Evolutionary conservation across 2,329 filamentous ascomycete species (phyloP).

Genomic region (Pestalotiopsis fici): DNA sequence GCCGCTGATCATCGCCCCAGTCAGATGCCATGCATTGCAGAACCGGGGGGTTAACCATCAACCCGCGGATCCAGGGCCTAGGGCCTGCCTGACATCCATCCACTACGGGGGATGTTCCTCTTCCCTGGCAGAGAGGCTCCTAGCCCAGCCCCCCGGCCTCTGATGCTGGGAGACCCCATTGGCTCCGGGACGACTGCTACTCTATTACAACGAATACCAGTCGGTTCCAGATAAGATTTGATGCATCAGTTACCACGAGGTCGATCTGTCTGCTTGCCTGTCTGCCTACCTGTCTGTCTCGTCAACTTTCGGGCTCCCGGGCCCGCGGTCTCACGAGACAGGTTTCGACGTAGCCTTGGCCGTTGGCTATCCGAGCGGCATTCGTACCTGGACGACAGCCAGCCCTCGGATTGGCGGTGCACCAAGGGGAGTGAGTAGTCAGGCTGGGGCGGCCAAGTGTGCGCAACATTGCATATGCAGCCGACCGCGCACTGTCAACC

Average conservation of each 20-base stretch:
- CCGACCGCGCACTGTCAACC: background rate
- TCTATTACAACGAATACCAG: background rate
- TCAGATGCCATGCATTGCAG: slow-evolving; percentile 1
- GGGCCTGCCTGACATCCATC: background rate
- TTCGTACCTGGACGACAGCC: background rate
- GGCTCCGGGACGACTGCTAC: background rate
- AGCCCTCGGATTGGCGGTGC: background rate
- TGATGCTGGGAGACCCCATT: background rate
- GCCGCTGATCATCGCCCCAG: slow-evolving; percentile 7
- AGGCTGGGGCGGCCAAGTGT: background rate
- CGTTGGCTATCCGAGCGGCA: background rate
- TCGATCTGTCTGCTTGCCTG: background rate
- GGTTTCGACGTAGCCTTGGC: background rate
- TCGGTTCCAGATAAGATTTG: background rate
- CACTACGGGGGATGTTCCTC: background rate
- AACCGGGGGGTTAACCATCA: background rate
- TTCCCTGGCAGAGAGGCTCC: background rate
- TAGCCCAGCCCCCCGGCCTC: background rate
- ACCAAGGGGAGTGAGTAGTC: background rate
- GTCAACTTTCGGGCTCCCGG: background rate
- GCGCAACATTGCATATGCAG: slow-evolving; percentile 4
- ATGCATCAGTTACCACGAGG: background rate
- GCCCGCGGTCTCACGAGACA: background rate
- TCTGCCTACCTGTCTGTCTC: background rate
- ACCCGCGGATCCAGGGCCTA: background rate